Evolutionary conservation across 2,329 filamentous ascomycete genomes (phyloP).

Genomic region (Diaporthe ampelina): DNA sequence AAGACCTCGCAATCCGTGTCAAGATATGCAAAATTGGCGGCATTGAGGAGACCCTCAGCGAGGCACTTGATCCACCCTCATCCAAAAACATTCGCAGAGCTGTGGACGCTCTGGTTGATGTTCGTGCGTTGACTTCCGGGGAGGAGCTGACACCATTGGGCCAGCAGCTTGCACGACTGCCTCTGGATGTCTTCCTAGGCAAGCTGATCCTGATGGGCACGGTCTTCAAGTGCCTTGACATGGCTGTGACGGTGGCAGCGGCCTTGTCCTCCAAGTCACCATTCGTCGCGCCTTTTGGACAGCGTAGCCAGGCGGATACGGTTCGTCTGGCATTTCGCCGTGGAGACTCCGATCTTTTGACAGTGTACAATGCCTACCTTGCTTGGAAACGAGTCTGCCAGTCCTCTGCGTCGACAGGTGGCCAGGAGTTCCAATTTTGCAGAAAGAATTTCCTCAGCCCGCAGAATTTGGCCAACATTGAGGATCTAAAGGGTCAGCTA

Average conservation of each 20-base stretch:
- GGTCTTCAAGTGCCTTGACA: conserved; percentile 92
- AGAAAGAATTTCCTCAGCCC: conserved; percentile 92
- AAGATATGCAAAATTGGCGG: conserved; percentile 97
- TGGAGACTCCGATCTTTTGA: conserved; percentile 92
- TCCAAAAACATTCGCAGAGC: conserved; percentile 93
- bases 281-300: conserved; percentile 88
- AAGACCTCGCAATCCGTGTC: conserved; percentile 94
- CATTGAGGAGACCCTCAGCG: conserved; percentile 89
- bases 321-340: conserved; percentile 84
- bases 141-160: conserved; percentile 93
- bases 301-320: conserved; percentile 84
- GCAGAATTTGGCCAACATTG: conserved; percentile 92
- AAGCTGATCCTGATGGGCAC: conserved; percentile 91
- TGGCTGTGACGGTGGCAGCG: conserved; percentile 90
- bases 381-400: conserved; percentile 89
- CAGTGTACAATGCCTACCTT: conserved; percentile 92
- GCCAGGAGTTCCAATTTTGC: conserved; percentile 90
- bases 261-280: conserved; percentile 96
- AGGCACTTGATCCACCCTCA: conserved; percentile 91
- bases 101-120: conserved; percentile 93
- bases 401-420: conserved; percentile 66
- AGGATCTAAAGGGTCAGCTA: conserved; percentile 94
- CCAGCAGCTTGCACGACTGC: conserved; percentile 86
- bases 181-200: conserved; percentile 93
- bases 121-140: conserved; percentile 83